Evolutionary conservation across 306 rosid genomes (phyloP), one percentile per base, ranked within the genome.

Genomic region (Carpinus viminea): DNA sequence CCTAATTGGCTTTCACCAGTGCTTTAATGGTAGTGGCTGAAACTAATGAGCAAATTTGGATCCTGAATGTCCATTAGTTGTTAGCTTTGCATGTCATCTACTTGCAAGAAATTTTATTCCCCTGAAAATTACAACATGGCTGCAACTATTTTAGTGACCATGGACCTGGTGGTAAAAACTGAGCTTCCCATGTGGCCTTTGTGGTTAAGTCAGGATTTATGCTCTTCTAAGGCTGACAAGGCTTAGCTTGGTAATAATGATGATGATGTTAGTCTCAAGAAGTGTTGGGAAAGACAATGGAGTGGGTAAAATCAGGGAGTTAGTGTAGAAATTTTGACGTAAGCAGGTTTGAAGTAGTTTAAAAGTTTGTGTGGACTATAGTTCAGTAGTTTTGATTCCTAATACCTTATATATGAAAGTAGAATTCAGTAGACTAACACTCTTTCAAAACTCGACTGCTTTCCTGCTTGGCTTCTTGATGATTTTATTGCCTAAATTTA

Each of bases 401-500:
- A 21, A 21, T 16, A 13, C 21, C 47, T 15, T 64, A 8, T 64
- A 64, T 64, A 34, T 34, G 47, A 16, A 64, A 64, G 70, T 36
- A 34, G 24, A 34, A 64, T 31, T 64, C 41, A 8, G 46, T 34
- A 64, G 70, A 7, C 47, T 34, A 13, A 3, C 45, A 34, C 46
- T 34, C 70, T 31, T 4, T 31, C 6, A 31, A 57, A 57, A 57
- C 24, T n/a, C 26, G 68, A 64, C 75, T 8, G 24, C 13, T 68
- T 70, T 4, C 70, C 10, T 78, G 72, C 73, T 68, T 76, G 54
- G 4, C 70, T 12, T 18, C 43, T 18, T 54, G 65, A 76, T 41
- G 71, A 28, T 80, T 78, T 41, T 62, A 41, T 53, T 53, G 66
- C 74, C 60, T 70, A 47, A 65, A 62, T 77, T 36, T 73, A 28